Evolutionary conservation across 1,284 basidiomycete genomes (phyloP).

Genomic region (Irpex sp.): DNA sequence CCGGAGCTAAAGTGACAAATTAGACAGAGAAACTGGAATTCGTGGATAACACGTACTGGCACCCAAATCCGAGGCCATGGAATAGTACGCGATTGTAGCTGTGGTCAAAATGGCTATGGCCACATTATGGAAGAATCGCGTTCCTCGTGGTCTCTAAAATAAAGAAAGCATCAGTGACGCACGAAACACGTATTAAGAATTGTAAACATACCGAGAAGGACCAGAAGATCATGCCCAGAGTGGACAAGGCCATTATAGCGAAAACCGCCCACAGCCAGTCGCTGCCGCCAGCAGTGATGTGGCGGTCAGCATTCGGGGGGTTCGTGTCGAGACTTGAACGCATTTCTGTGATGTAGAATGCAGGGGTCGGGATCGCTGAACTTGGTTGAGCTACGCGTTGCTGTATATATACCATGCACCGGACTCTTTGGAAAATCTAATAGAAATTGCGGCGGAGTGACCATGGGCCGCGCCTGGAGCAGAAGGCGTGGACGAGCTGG

Average conservation of each 20-base stretch:
- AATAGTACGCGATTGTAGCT: conserved; percentile 12
- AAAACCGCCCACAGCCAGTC: conserved; percentile 12
- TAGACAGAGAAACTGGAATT: neutral
- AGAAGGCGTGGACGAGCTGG: no score
- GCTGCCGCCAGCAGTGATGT: conserved; percentile 5
- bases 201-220: neutral
- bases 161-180: neutral
- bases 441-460: no score
- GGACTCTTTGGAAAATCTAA: no score
- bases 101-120: conserved; percentile 9
- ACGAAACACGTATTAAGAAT: neutral
- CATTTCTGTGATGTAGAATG: no score
- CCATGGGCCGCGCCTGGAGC: no score
- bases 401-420: no score
- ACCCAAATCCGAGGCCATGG: conserved; percentile 14
- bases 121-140: conserved; percentile 11
- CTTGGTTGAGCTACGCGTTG: no score
- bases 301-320: conserved; percentile 10
- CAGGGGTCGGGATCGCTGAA: no score
- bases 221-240: conserved; percentile 4
- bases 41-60: conserved; percentile 5
- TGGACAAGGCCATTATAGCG: conserved; percentile 3
- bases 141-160: conserved; percentile 8
- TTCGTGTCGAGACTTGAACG: conserved; percentile 1
- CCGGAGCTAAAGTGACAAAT: conserved; percentile 6